Evolutionary conservation across 1,139 yeast genomes (phyloP), one percentile per base, ranked within the genome.

Genomic region (Hemisphaericaspora lyxosophila): DNA sequence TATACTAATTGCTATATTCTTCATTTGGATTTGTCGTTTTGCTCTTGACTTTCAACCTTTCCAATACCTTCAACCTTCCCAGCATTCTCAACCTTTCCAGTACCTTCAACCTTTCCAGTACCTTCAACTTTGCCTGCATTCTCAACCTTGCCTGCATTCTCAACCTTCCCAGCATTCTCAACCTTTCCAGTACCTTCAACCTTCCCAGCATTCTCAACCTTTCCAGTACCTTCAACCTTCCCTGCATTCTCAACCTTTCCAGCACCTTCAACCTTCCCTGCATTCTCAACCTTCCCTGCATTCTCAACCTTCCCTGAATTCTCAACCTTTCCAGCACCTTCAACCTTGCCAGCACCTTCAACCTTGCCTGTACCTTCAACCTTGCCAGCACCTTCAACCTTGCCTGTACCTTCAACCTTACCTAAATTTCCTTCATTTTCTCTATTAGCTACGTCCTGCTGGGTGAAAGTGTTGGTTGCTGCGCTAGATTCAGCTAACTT

Each of bases 401-500:
- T 25, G 15, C 27, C 27, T 25, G 22, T 19, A 8, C 26, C 26
- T 23, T 24, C 26, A 6, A 24, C 30, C 15, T 26, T 16, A n/a
- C 30, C 30, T 7, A 12, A n/a, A n/a, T n/a, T n/a, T n/a, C n/a
- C n/a, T n/a, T n/a, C n/a, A n/a, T n/a, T n/a, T n/a, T n/a, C n/a
- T n/a, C n/a, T n/a, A n/a, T n/a, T n/a, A n/a, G n/a, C 36, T 17
- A 33, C 29, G 4, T 27, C 27, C n/a, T 26, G 7, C 13, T 20
- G n/a, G n/a, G n/a, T n/a, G n/a, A n/a, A n/a, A n/a, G n/a, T n/a
- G n/a, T n/a, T n/a, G n/a, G n/a, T n/a, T n/a, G n/a, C n/a, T n/a
- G n/a, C 16, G 13, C 41, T 31, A 27, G 22, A 17, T 17, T 35
- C 35, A 24, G 31, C 36, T 33, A 19, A 34, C 16, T 31, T 38